These are phyloP conservation scores for Celoporthe dispersa DNA, from an alignment of 2,329 filamentous ascomycete species.

Conservation along the genomic window DNA sequence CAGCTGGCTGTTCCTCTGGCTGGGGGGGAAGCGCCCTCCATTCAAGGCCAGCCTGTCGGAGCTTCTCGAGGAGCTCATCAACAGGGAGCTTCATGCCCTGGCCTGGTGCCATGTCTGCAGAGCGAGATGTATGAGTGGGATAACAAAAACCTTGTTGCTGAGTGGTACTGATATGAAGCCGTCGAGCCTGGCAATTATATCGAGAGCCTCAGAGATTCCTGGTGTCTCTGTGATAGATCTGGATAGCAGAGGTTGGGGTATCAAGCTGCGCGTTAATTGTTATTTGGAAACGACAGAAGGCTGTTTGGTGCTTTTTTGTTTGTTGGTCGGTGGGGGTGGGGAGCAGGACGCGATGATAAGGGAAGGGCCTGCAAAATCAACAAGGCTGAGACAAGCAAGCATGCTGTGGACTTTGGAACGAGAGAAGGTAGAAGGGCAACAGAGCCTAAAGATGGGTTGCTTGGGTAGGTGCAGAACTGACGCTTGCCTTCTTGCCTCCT, in stretches of 20 bases:
- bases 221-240: not conserved
- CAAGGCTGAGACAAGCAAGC: not conserved
- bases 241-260: not conserved
- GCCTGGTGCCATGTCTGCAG: not conserved
- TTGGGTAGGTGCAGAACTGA: not conserved
- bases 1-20: not conserved
- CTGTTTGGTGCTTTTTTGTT: not conserved
- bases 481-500: not conserved
- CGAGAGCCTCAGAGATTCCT: not conserved
- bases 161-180: not conserved
- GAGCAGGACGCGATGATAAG: not conserved
- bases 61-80: not conserved
- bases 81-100: not conserved
- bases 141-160: not conserved
- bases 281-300: no score
- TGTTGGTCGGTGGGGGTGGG: not conserved
- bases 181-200: no score
- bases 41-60: not conserved
- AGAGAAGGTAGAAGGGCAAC: not conserved
- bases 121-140: not conserved
- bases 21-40: not conserved
- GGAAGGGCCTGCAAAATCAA: not conserved
- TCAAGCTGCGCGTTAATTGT: not conserved
- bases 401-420: not conserved
- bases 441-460: not conserved